phyloP scores from a whole-genome alignment of 441 rosid genomes.

The Sinapis alba region DNA sequence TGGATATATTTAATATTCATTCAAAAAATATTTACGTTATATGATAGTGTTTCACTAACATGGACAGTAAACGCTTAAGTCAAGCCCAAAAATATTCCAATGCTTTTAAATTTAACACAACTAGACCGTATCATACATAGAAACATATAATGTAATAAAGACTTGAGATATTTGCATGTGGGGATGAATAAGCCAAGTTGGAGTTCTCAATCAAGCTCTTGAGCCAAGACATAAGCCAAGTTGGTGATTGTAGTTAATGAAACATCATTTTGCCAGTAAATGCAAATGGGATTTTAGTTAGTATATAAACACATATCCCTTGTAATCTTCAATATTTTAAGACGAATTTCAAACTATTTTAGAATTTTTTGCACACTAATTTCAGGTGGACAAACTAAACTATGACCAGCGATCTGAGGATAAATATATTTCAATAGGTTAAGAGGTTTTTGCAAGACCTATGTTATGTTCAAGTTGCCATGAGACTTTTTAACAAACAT shows the following conservation, averaged over 20 bases:
- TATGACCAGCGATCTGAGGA: not conserved
- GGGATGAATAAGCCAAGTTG: slow-evolving; percentile 36
- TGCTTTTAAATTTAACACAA: not conserved
- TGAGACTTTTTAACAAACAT: slow-evolving; percentile 28
- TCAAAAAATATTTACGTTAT: not conserved
- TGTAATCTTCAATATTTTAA: not conserved
- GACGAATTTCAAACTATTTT: not conserved
- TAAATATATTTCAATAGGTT: not conserved
- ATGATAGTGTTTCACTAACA: not conserved
- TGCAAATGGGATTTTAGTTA: not conserved
- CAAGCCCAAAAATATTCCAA: not conserved
- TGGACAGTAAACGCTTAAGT: not conserved
- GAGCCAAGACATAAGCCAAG: slow-evolving; percentile 36
- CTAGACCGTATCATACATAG: slow-evolving; percentile 5
- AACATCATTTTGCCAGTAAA: slow-evolving; percentile 19
- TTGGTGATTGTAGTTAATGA: slow-evolving; percentile 36
- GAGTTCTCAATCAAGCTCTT: slow-evolving; percentile 28
- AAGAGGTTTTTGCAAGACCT: not conserved
- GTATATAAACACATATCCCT: not conserved
- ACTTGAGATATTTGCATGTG: slow-evolving; percentile 9
- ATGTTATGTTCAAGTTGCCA: slow-evolving; percentile 10
- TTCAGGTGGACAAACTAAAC: not conserved
- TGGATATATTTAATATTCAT: no score
- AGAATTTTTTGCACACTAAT: not conserved
- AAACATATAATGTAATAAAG: slow-evolving; percentile 3